Evolutionary conservation across 2,329 filamentous ascomycete genomes (phyloP).

Genomic region (Parastagonospora nodorum): DNA sequence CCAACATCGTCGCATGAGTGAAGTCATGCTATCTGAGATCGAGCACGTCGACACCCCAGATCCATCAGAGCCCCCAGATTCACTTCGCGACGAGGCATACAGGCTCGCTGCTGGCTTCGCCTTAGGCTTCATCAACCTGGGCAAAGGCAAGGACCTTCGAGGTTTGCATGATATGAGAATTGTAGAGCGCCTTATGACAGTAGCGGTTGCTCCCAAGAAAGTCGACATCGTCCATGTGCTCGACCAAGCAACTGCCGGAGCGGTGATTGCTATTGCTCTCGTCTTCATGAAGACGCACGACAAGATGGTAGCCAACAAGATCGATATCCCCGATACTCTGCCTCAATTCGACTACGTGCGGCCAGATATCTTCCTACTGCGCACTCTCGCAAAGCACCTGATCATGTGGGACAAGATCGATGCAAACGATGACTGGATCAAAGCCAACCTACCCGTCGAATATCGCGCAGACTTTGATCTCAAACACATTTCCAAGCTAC

Average conservation of each 20-base stretch:
- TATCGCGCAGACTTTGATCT: slow-evolving; percentile 70
- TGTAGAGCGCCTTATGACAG: slow-evolving; percentile 81
- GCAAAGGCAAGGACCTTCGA: slow-evolving; percentile 83
- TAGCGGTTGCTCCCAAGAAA: slow-evolving; percentile 87
- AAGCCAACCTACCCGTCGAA: slow-evolving; percentile 70
- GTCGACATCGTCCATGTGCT: slow-evolving; percentile 91
- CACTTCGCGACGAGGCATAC: slow-evolving; percentile 92
- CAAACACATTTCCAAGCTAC: slow-evolving; percentile 64
- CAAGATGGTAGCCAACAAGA: slow-evolving; percentile 81
- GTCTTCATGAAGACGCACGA: slow-evolving; percentile 99
- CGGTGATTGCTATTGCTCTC: slow-evolving; percentile 84
- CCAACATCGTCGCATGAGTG: slow-evolving; percentile 97
- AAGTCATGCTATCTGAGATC: slow-evolving; percentile 98
- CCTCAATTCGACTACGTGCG: slow-evolving; percentile 95
- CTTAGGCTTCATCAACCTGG: slow-evolving; percentile 91
- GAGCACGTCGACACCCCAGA: slow-evolving; percentile 86
- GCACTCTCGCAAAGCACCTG: slow-evolving; percentile 85
- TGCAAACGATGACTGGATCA: slow-evolving; percentile 75
- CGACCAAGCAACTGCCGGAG: slow-evolving; percentile 91
- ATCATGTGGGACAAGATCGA: slow-evolving; percentile 90
- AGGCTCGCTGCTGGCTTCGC: slow-evolving; percentile 92
- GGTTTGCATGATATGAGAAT: slow-evolving; percentile 93
- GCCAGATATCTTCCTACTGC: slow-evolving; percentile 87
- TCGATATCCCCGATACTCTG: slow-evolving; percentile 88
- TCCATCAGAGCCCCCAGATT: slow-evolving; percentile 68